Evolutionary conservation across 2,329 filamentous ascomycete species (phyloP).

Genomic region (Elsinoe perseae): DNA sequence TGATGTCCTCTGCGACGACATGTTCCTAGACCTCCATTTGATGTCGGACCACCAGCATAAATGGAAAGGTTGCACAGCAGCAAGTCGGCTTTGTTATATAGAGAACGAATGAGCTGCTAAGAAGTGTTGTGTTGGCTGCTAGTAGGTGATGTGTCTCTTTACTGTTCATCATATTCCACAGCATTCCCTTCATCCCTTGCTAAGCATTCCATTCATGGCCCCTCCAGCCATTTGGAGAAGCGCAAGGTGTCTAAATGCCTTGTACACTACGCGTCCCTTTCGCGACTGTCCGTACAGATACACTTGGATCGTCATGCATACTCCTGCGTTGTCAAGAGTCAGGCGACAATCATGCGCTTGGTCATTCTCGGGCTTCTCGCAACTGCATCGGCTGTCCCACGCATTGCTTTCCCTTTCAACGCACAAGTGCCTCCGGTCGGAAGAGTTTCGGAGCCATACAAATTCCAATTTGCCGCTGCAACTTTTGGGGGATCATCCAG

Average conservation of each 20-base stretch:
- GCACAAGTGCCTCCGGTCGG: slow-evolving; percentile 76
- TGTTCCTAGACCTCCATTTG: neutral
- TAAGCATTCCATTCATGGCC: slow-evolving; percentile 9
- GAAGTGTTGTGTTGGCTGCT: too few relatives aligned
- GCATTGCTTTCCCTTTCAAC: slow-evolving; percentile 64
- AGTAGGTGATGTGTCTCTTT: neutral
- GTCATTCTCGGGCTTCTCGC: slow-evolving; percentile 41
- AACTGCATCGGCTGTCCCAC: slow-evolving; percentile 22
- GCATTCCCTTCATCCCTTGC: slow-evolving; percentile 2
- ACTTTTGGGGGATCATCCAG: slow-evolving; percentile 55
- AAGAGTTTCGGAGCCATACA: slow-evolving; percentile 58
- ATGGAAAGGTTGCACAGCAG: too few relatives aligned
- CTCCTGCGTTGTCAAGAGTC: slow-evolving; percentile 6
- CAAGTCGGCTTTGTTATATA: too few relatives aligned
- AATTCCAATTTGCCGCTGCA: slow-evolving; percentile 61
- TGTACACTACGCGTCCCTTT: slow-evolving; percentile 6
- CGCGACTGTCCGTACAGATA: neutral
- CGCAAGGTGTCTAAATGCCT: slow-evolving; percentile 11
- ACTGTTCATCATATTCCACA: neutral
- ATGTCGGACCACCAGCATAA: too few relatives aligned
- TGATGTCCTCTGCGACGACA: neutral
- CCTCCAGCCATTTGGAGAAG: slow-evolving; percentile 8
- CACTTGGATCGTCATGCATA: slow-evolving; percentile 13
- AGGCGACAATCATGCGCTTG: slow-evolving; percentile 40
- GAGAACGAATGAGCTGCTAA: too few relatives aligned